Conservation (phyloP, 306 rosid species). For the Arachis hypogaea region DNA sequence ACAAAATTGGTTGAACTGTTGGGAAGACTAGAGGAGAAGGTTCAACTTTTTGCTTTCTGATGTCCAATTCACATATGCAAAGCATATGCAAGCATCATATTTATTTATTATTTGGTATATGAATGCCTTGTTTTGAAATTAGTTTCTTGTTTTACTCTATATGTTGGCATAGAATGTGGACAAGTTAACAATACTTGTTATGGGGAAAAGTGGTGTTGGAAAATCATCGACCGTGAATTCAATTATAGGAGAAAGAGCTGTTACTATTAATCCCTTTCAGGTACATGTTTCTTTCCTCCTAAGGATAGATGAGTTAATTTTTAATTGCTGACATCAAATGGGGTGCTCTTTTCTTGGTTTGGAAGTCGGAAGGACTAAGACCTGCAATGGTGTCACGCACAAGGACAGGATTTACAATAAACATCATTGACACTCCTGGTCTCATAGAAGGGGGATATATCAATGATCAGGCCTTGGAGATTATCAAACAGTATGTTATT, state of each 20-base stretch:
- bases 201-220: slow-evolving; percentile 99
- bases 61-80: not conserved
- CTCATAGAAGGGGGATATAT: slow-evolving; percentile 96
- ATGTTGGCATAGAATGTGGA: slow-evolving; percentile 64
- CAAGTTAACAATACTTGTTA: slow-evolving; percentile 89
- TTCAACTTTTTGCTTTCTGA: slow-evolving; percentile 34
- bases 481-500: slow-evolving; percentile 69
- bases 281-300: slow-evolving; percentile 39
- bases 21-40: slow-evolving; percentile 70
- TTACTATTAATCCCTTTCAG: slow-evolving; percentile 91
- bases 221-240: slow-evolving; percentile 96
- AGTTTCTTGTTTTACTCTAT: not conserved
- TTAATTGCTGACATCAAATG: not conserved
- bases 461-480: slow-evolving; percentile 74
- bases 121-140: not conserved
- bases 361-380: slow-evolving; percentile 77
- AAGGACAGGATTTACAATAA: slow-evolving; percentile 88
- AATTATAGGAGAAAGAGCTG: slow-evolving; percentile 85
- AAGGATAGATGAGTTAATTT: not conserved
- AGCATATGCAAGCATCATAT: not conserved
- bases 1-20: slow-evolving; percentile 65
- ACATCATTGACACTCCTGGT: slow-evolving; percentile 96
- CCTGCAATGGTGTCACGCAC: slow-evolving; percentile 87
- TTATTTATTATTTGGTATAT: not conserved
- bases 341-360: not conserved